Percentiles rank a stretch among this genome's conserved stretches.
Conservation (phyloP, 768 basidiomycete genomes). For the Flagelloscypha sp. region DNA sequence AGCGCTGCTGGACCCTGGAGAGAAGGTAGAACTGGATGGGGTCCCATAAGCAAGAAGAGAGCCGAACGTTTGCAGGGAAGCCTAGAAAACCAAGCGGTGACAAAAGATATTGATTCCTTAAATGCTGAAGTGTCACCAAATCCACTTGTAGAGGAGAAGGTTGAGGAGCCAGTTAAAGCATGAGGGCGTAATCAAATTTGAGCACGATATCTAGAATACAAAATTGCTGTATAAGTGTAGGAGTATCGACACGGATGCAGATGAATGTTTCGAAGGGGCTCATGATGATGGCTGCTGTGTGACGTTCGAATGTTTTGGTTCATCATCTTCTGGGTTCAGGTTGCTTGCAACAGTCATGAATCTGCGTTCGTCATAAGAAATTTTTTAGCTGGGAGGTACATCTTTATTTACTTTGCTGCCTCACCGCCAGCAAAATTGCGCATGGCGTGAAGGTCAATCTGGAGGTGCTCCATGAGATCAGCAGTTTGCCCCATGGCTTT, state of each 20-base stretch:
- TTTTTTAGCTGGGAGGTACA: background rate
- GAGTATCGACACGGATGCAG: too few relatives aligned
- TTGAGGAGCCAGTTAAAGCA: too few relatives aligned
- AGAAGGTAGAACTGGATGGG: conserved; percentile 47
- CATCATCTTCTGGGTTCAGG: conserved; percentile 24
- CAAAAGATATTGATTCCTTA: too few relatives aligned
- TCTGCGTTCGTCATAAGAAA: conserved; percentile 18
- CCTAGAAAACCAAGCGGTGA: too few relatives aligned
- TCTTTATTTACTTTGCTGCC: conserved; percentile 63
- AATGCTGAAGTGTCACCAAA: too few relatives aligned
- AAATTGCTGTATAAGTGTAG: too few relatives aligned
- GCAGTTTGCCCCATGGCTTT: conserved; percentile 64
- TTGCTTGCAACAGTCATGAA: conserved; percentile 45
- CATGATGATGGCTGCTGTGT: too few relatives aligned
- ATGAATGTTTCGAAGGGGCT: too few relatives aligned
- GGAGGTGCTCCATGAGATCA: conserved; percentile 67
- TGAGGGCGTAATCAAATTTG: too few relatives aligned
- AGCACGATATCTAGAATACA: too few relatives aligned
- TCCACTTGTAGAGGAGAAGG: too few relatives aligned
- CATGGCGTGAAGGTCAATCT: conserved; percentile 74
- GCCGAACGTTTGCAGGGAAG: too few relatives aligned
- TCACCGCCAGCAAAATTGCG: conserved; percentile 68
- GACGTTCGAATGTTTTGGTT: conserved; percentile 3
- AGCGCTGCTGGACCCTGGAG: conserved; percentile 68
- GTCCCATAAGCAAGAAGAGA: conserved; percentile 29